Evolutionary conservation across 116 monocot genomes (phyloP), one percentile per base, ranked within the genome.

Genomic region (Cymodocea nodosa): DNA sequence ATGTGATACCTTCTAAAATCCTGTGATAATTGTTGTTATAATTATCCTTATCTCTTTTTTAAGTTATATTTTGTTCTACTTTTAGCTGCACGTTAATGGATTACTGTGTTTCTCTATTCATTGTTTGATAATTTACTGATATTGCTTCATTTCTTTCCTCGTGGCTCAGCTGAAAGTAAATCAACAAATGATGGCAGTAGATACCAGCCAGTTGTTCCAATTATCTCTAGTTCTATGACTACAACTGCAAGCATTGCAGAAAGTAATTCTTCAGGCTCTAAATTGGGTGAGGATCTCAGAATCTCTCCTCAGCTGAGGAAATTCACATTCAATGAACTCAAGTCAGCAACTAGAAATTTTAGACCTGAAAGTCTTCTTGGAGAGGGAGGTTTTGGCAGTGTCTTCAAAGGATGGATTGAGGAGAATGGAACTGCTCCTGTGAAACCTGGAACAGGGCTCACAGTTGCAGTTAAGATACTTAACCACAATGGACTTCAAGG

Each of bases 371-470:
- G 76, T 70, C 73, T 81, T 52, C 81, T 81, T 39, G 81, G 81
- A n/a, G 76, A 81, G 17, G 81, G 76, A 23, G 81, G 81, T 12
- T 81, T 81, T 69, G 81, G 81, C 52, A 76, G 81, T 65, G 81
- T 81, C 44, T 81, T 81, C 61, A 76, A 81, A 64, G 81, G 81
- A 66, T 81, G 81, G 76, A 76, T 76, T 51, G 81, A 81, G 73
- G 76, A 76, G 65, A 81, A 76, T 50, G 81, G 81, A 56, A 81
- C 81, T 61, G 76, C 81, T 13, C 81, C 81, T 73, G 76, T 76
- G 24, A 81, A 76, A 66, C 81, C 81, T 76, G 81, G 76, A 25
- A 81, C 81, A 25, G 76, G 81, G 54, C 81, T 81, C 14, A 81
- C 70, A 34, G 76, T 81, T 64, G 81, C 81, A 50, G 81, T 81